These are phyloP conservation scores for Aristolochia contorta DNA, from an alignment of 164 flowering plant genomes.

Conservation along the genomic window DNA sequence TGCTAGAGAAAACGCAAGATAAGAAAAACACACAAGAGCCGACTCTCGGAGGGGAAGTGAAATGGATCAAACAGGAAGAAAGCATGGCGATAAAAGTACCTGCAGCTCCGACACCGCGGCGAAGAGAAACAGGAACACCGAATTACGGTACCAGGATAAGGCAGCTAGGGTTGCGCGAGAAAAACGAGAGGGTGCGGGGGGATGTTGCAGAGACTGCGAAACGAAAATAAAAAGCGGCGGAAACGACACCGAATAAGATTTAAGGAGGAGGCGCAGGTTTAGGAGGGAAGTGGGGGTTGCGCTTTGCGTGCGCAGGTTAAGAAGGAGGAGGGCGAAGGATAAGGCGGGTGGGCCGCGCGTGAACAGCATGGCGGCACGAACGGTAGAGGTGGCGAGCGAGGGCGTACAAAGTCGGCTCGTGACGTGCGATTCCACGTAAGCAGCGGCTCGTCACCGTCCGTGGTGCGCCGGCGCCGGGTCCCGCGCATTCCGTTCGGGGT, in stretches of 20 bases:
- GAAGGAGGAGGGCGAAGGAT: not conserved
- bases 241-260: slow-evolving; percentile 1
- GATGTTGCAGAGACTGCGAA: too few species aligned
- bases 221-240: not conserved
- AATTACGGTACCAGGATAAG: too few species aligned
- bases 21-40: too few species aligned
- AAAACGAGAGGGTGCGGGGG: too few species aligned
- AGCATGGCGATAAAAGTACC: too few species aligned
- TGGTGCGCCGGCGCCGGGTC: slow-evolving; percentile 15
- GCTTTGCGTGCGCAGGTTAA: not conserved
- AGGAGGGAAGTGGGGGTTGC: not conserved
- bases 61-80: too few species aligned
- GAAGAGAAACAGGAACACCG: too few species aligned
- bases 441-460: slow-evolving; percentile 33
- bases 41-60: too few species aligned
- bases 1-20: too few species aligned
- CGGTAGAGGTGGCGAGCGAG: slow-evolving; percentile 4
- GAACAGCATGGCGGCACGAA: slow-evolving; percentile 1
- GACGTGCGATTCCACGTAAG: slow-evolving; percentile 9
- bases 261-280: slow-evolving; percentile 5
- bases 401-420: slow-evolving; percentile 5
- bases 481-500: slow-evolving; percentile 3
- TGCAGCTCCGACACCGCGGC: too few species aligned
- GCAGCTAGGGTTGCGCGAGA: too few species aligned
- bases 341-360: slow-evolving; percentile 1